phyloP scores from a whole-genome alignment of 1,284 basidiomycete species.

The Paramarasmius palmivorus region DNA sequence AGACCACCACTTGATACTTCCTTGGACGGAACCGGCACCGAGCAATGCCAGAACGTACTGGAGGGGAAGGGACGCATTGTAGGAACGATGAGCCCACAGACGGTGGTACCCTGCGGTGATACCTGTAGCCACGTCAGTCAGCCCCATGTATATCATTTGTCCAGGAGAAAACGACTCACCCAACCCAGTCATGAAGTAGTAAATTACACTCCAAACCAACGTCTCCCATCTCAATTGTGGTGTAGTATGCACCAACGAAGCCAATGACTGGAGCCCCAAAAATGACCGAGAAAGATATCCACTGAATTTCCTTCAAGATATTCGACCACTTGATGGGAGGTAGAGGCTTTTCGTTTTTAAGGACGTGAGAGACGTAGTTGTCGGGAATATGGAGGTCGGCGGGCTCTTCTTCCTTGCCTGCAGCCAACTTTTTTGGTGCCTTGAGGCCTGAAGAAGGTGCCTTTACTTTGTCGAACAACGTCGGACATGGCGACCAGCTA shows the following conservation, averaged over 20 bases:
- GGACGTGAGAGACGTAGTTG: conserved; percentile 87
- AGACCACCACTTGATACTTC: conserved; percentile 95
- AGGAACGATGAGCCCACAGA: conserved; percentile 89
- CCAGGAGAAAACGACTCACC: conserved; percentile 38
- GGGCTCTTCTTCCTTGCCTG: conserved; percentile 36
- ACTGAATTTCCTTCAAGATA: conserved; percentile 73
- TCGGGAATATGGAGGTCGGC: conserved; percentile 76
- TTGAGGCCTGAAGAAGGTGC: too few relatives aligned
- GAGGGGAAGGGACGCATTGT: conserved; percentile 83
- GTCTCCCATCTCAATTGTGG: conserved; percentile 70
- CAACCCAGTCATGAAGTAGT: conserved; percentile 87
- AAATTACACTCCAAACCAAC: conserved; percentile 67
- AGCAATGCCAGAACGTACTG: conserved; percentile 79
- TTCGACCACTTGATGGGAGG: conserved; percentile 79
- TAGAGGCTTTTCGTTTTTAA: conserved; percentile 74
- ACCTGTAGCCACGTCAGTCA: conserved; percentile 28
- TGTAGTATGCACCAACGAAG: conserved; percentile 65
- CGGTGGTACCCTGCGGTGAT: conserved; percentile 88
- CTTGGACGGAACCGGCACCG: conserved; percentile 87
- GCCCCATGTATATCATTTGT: too few relatives aligned
- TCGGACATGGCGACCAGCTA: too few relatives aligned
- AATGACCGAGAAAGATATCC: conserved; percentile 62
- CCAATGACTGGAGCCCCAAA: conserved; percentile 73
- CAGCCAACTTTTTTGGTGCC: not conserved
- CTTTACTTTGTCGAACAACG: too few relatives aligned